phyloP scores from a whole-genome alignment of 139 green algal species.

The Auxenochlorella pyrenoidosa region DNA sequence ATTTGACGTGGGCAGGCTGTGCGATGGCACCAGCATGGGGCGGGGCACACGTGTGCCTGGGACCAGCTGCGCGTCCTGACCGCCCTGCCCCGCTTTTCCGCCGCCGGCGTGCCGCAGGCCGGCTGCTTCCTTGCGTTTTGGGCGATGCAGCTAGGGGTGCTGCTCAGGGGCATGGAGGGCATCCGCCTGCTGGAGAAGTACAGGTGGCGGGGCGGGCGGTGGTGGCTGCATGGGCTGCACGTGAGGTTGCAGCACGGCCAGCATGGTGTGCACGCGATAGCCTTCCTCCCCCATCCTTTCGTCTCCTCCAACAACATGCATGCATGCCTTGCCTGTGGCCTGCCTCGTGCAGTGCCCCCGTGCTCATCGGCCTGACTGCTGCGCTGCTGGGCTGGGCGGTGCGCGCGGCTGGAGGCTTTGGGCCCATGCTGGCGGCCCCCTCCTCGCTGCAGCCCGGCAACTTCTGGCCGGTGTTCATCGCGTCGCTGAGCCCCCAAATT shows the following conservation, averaged over 20 bases:
- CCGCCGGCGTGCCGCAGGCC: background rate
- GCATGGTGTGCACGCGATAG: no score
- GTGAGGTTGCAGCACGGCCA: no score
- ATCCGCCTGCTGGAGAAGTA: conserved; percentile 79
- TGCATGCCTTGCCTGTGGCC: no score
- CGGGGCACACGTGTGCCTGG: no score
- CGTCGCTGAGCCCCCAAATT: conserved; percentile 79
- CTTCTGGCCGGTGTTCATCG: conserved; percentile 74
- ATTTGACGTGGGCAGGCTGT: no score
- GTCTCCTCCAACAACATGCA: no score
- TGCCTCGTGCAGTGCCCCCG: conserved; percentile 53
- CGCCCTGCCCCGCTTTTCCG: no score
- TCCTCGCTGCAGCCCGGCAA: conserved; percentile 72
- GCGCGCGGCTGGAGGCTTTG: conserved; percentile 63
- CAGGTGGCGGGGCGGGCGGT: background rate
- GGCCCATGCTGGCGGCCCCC: conserved; percentile 79
- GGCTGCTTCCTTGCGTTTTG: conserved; percentile 21
- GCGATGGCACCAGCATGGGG: no score
- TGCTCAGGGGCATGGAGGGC: conserved; percentile 75
- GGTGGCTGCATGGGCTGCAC: no score
- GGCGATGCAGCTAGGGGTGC: conserved; percentile 5
- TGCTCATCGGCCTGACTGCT: conserved; percentile 73
- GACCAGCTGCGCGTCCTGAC: no score
- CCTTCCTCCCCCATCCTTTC: no score
- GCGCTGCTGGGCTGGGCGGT: conserved; percentile 79